Percentiles rank a stretch among this genome's conserved stretches.
Conservation (phyloP, 805 yeast genomes). For the Phaffomyces opuntiae region DNA sequence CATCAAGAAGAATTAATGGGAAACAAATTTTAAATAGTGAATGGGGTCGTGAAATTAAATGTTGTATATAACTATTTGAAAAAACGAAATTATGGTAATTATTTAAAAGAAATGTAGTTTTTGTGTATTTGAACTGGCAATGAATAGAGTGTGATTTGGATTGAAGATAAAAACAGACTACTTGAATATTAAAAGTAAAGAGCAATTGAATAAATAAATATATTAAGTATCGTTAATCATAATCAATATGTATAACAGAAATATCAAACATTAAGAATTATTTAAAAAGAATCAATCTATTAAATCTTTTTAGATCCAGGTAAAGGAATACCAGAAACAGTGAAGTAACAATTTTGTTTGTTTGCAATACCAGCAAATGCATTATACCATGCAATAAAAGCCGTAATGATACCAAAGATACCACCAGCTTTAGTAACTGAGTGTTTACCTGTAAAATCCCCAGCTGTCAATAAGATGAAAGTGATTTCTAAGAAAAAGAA, state of each 20-base stretch:
- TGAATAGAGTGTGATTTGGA: no score
- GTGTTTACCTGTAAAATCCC: slow-evolving; percentile 38
- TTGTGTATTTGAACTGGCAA: no score
- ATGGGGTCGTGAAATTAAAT: slow-evolving; percentile 83
- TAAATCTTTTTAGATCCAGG: slow-evolving; percentile 23
- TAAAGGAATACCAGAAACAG: slow-evolving; percentile 25
- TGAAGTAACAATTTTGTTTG: slow-evolving; percentile 40
- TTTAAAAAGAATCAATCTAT: background rate
- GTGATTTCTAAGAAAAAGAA: slow-evolving; percentile 48
- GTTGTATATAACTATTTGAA: slow-evolving; percentile 14
- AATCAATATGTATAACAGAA: no score
- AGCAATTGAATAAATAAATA: no score
- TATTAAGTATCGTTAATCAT: no score
- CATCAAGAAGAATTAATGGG: slow-evolving; percentile 80
- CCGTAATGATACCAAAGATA: slow-evolving; percentile 44
- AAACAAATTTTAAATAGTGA: slow-evolving; percentile 85
- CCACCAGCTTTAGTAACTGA: slow-evolving; percentile 48
- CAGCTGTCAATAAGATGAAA: slow-evolving; percentile 47
- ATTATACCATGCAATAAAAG: slow-evolving; percentile 52
- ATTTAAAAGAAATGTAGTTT: no score
- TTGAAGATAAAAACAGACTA: no score
- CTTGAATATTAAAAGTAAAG: no score
- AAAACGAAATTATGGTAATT: background rate
- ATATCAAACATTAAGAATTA: background rate
- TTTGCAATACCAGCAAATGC: slow-evolving; percentile 59